Conservation (phyloP, 75 land plant species). For the Picea glauca region DNA sequence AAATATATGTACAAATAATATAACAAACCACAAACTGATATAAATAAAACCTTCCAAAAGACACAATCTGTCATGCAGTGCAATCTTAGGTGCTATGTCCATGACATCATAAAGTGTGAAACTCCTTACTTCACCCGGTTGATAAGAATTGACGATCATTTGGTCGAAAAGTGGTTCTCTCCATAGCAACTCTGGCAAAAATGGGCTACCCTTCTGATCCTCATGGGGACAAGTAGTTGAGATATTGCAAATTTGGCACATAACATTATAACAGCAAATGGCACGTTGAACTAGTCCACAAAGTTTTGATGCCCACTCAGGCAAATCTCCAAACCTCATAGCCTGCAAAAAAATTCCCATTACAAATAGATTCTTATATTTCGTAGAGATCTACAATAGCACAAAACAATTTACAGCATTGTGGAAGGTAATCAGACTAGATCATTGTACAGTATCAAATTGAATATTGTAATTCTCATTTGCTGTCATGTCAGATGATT, state of each 20-base stretch:
- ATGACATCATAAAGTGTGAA: conserved; percentile 5
- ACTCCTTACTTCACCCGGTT: conserved; percentile 87
- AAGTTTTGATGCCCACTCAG: conserved; percentile 73
- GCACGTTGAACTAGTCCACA: conserved; percentile 40
- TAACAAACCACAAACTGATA: not conserved
- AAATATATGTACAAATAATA: not conserved
- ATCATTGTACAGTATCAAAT: not conserved
- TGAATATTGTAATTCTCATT: no score
- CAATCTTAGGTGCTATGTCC: not conserved
- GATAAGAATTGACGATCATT: conserved; percentile 79
- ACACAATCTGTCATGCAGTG: not conserved
- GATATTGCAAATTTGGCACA: conserved; percentile 7
- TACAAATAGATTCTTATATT: no score
- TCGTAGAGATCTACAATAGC: not conserved
- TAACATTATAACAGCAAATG: conserved; percentile 15
- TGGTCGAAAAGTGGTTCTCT: conserved; percentile 94
- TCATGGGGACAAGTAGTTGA: not conserved
- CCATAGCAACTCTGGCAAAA: conserved; percentile 47
- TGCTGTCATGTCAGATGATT: no score
- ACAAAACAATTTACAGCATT: not conserved
- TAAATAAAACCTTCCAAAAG: not conserved
- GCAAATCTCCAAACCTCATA: conserved; percentile 91
- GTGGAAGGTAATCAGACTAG: not conserved
- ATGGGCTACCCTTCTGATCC: conserved; percentile 11
- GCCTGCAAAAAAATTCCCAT: conserved; percentile 50